Percentiles rank a stretch among this genome's conserved stretches.
Evolutionary conservation across 2,329 filamentous ascomycete genomes (phyloP).

Genomic region (Diplodia intermedia): DNA sequence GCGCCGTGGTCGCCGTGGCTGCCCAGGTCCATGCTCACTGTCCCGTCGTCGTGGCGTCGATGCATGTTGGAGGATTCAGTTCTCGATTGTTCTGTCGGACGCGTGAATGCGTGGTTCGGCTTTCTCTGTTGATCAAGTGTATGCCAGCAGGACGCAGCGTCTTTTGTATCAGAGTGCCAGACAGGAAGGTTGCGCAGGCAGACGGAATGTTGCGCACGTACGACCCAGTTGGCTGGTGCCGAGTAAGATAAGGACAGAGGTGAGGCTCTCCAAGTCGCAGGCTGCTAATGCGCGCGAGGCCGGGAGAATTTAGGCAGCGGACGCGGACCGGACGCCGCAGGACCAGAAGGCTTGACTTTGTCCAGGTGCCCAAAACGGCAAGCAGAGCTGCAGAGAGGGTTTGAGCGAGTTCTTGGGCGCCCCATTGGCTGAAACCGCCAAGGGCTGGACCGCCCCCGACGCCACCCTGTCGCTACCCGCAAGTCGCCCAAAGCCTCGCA

Average conservation of each 20-base stretch:
- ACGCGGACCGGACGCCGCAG: not conserved
- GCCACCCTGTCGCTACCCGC: not conserved
- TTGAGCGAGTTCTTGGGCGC: conserved; percentile 16
- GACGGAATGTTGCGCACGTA: conserved; percentile 21
- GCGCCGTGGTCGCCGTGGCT: conserved; percentile 32
- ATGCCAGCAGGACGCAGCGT: not conserved
- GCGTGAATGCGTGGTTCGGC: not conserved
- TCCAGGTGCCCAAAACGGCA: conserved; percentile 1
- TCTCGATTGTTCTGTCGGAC: not conserved
- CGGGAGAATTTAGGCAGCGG: not conserved
- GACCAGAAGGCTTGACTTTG: not conserved
- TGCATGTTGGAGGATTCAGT: conserved; percentile 5
- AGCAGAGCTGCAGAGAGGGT: conserved; percentile 15
- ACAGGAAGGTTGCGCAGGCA: not conserved
- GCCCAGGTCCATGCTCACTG: conserved; percentile 33
- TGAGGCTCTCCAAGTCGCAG: conserved; percentile 17
- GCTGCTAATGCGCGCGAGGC: conserved; percentile 3
- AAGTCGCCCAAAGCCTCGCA: not conserved
- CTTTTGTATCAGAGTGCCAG: conserved; percentile 4
- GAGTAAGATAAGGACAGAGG: not conserved
- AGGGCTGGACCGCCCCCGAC: conserved; percentile 10
- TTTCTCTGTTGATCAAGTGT: not conserved
- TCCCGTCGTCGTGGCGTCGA: conserved; percentile 27
- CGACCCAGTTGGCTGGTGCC: conserved; percentile 4
- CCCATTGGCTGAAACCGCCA: conserved; percentile 20